Percentiles rank a stretch among this genome's conserved stretches.
Conservation (phyloP, 805 yeast species). For the Kazachstania viticola region DNA sequence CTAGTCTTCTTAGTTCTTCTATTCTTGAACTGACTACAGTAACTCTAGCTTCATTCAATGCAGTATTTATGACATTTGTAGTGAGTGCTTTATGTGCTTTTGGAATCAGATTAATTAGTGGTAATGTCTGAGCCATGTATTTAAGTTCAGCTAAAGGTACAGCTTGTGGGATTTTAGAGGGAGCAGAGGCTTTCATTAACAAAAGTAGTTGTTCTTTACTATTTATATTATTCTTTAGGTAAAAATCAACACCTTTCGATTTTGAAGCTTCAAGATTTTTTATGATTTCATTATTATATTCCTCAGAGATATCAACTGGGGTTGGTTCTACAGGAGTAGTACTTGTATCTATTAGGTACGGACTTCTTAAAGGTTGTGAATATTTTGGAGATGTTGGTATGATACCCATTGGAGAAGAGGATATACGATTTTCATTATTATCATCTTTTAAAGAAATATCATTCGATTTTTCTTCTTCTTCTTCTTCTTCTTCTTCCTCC, state of each 20-base stretch:
- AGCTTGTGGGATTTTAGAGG: constrained; percentile 44
- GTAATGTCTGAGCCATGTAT: constrained; percentile 80
- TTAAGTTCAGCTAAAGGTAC: constrained; percentile 75
- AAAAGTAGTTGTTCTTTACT: constrained; percentile 34
- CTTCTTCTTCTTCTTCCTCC: too few relatives aligned
- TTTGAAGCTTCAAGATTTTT: constrained; percentile 4
- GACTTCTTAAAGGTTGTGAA: too few relatives aligned
- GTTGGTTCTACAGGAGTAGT: constrained; percentile 6
- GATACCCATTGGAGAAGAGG: too few relatives aligned
- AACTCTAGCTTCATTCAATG: constrained; percentile 80
- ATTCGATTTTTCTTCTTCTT: too few relatives aligned
- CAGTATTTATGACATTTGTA: constrained; percentile 75
- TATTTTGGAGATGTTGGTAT: too few relatives aligned
- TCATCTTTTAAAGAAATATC: too few relatives aligned
- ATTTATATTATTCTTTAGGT: constrained; percentile 30
- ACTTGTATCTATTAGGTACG: constrained; percentile 2
- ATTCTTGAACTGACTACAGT: constrained; percentile 83
- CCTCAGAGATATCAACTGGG: constrained; percentile 1
- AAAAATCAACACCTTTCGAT: constrained; percentile 14
- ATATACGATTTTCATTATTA: too few relatives aligned
- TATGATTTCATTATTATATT: constrained; percentile 4
- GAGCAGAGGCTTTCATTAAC: constrained; percentile 38
- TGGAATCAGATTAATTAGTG: constrained; percentile 68
- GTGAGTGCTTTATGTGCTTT: constrained; percentile 78
- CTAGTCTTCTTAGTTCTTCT: constrained; percentile 79